Evolutionary conservation across 805 yeast species (phyloP), one percentile per base, ranked within the genome.

Genomic region (Hanseniaspora taiwanica): DNA sequence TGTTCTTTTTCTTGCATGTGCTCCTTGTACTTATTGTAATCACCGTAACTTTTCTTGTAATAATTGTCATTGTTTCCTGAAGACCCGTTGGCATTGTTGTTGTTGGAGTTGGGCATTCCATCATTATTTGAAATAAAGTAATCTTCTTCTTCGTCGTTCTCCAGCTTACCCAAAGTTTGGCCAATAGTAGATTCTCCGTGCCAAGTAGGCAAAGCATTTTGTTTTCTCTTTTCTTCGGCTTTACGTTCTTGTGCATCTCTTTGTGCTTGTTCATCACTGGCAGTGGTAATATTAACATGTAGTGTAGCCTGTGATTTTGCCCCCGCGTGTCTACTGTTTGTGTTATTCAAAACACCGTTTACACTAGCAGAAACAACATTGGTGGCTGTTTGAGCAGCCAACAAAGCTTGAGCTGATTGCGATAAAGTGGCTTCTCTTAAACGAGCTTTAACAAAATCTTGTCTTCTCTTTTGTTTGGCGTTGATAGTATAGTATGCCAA

Each of bases 171-270:
- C 43, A 74, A 58, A 12, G 69, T 60, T 48, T 77, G 68, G 36
- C 94, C 95, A 48, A 89, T 89, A 1, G 99, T 87, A 54, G 89
- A 76, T 49, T 80, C 79, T 47, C 81, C 76, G 56, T 91, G 95
- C 99, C 99, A 91, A 21, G 91, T 79, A 6, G 99, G 99, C 48
- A 91, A 68, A 3, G 96, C 96, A 56, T 91, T 91, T 59, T 89
- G 96, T 54, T 81, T 79, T 58, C 87, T 58, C 71, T 78, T 59
- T 73, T 76, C 69, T 71, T 77, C 65, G 66, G 76, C 60, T 57
- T 81, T 80, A 54, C 73, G 65, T 49, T 76, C 77, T 54, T 66
- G 71, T 50, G 71, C 70, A 59, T 78, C 86, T 49, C 75, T 71
- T 54, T 71, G 77, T 48, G 71, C 69, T 45, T 76, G 75, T 52